Base-by-base conservation (phyloP, 805 yeast species). In the Zygoascus tannicola region DNA sequence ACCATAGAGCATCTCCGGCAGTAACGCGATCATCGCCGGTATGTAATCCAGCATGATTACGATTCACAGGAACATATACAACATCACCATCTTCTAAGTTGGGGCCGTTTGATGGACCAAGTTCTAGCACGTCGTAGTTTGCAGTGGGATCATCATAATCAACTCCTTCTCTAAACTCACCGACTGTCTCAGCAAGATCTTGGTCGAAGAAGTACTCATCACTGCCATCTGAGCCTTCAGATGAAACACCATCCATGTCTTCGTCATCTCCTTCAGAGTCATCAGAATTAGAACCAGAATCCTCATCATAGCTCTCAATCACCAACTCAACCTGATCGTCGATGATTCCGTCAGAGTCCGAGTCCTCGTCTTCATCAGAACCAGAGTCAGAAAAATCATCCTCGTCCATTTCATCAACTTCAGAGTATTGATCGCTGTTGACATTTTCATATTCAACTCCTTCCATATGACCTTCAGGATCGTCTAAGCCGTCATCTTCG, bases 401-500 rank as follows among this genome's bases (percentile, higher is more conserved):
- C 38, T 62, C 62, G 35, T 45, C 52, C 23, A 47, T 39, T 64
- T 62, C 41, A 60, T 53, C 54, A 16, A 50, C 60, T 20, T 59
- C 65, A 12, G 53, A 44, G 28, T 49, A 42, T 28, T 44, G 55
- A 45, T 57, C 57, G 15, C 50, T 55, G 32, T 47, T 46, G 18
- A 51, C 55, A 43, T 55, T 53, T 41, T 40, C 46, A 39, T 51
- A 41, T 12, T 26, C 30, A 26, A 26, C 12, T 26, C 30, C 30
- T 26, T 26, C 30, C 30, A 26, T 26, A 28, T 38, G 41, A 5
- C 49, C 48, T n/a, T 55, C 56, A 2, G 49, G 56, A 7, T 40
- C 38, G 45, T 62, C 48, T 52, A 62, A 49, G 58, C 56, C 23
- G 18, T 48, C 50, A 16, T 66, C 68, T 4, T 69, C 78, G 7